Percentiles rank a stretch among this genome's conserved stretches.
Evolutionary conservation across 495 filamentous ascomycete species (phyloP).

Genomic region (Cercophora sp.): DNA sequence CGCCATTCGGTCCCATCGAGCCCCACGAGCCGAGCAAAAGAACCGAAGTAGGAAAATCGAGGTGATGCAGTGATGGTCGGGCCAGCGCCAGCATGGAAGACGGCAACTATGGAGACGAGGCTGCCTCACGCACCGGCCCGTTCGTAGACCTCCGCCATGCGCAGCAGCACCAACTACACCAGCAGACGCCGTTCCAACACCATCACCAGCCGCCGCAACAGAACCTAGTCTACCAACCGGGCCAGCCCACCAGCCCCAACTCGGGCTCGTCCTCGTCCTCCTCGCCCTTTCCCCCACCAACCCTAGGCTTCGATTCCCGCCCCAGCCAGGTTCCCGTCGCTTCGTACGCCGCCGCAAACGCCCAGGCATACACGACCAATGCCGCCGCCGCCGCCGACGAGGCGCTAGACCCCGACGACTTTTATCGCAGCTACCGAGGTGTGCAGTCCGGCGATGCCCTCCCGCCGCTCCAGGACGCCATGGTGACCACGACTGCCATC

Average conservation of each 20-base stretch:
- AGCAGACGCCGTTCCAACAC: conserved; percentile 6
- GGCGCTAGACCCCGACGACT: conserved; percentile 46
- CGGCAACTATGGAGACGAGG: conserved; percentile 32
- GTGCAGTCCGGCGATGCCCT: conserved; percentile 25
- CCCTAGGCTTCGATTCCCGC: conserved; percentile 6
- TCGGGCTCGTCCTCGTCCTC: conserved; percentile 3
- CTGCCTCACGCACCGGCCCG: conserved; percentile 23
- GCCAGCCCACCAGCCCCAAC: conserved; percentile 3
- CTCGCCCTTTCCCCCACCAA: conserved; percentile 15
- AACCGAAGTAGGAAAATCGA: too few relatives aligned
- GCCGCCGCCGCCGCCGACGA: conserved; percentile 30
- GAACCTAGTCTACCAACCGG: conserved; percentile 1
- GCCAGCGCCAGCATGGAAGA: conserved; percentile 32
- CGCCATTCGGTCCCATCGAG: too few relatives aligned
- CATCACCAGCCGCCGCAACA: conserved; percentile 8
- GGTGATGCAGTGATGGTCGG: conserved; percentile 27
- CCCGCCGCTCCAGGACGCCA: conserved; percentile 22
- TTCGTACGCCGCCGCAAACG: conserved; percentile 37
- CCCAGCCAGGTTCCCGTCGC: conserved; percentile 23
- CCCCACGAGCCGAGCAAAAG: conserved; percentile 4
- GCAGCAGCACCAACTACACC: conserved; percentile 11
- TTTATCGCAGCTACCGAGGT: conserved; percentile 47
- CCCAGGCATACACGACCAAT: conserved; percentile 35
- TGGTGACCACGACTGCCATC: conserved; percentile 25
- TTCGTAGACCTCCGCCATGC: conserved; percentile 26